Evolutionary conservation across 2,329 filamentous ascomycete genomes (phyloP).

Genomic region (Calonectria multiphialidica): DNA sequence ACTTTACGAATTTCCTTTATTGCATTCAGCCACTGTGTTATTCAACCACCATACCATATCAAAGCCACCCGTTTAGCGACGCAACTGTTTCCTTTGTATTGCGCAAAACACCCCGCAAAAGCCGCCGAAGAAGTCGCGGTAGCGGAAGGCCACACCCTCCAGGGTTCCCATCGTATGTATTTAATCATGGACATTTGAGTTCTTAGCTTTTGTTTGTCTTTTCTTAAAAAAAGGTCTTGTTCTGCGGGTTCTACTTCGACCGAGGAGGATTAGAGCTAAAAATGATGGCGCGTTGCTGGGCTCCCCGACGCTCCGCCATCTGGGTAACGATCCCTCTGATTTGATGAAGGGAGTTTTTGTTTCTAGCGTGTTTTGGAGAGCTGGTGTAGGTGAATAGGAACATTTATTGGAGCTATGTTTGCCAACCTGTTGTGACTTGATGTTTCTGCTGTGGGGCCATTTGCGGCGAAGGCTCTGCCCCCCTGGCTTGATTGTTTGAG

Average conservation of each 20-base stretch:
- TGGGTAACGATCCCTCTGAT: conserved; percentile 27
- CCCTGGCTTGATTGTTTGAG: background rate
- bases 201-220: conserved; percentile 19
- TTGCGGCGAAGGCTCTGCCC: background rate
- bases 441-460: background rate
- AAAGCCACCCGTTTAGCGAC: conserved; percentile 43
- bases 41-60: conserved; percentile 37
- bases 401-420: background rate
- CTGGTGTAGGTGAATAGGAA: conserved; percentile 40
- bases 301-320: background rate
- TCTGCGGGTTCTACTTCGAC: conserved; percentile 24
- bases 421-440: background rate
- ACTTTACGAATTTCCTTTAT: conserved; percentile 48
- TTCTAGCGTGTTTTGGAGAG: conserved; percentile 28
- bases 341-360: conserved; percentile 26
- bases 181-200: conserved; percentile 42
- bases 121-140: background rate
- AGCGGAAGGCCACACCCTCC: conserved; percentile 10
- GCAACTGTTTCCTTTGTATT: conserved; percentile 43
- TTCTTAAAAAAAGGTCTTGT: conserved; percentile 17
- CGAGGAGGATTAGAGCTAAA: conserved; percentile 19
- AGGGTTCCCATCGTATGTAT: conserved; percentile 39
- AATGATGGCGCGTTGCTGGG: conserved; percentile 12
- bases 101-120: background rate
- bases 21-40: conserved; percentile 48